These are phyloP conservation scores for Pascua guehoae DNA, from an alignment of 1,284 basidiomycete genomes.

Conservation along the genomic window DNA sequence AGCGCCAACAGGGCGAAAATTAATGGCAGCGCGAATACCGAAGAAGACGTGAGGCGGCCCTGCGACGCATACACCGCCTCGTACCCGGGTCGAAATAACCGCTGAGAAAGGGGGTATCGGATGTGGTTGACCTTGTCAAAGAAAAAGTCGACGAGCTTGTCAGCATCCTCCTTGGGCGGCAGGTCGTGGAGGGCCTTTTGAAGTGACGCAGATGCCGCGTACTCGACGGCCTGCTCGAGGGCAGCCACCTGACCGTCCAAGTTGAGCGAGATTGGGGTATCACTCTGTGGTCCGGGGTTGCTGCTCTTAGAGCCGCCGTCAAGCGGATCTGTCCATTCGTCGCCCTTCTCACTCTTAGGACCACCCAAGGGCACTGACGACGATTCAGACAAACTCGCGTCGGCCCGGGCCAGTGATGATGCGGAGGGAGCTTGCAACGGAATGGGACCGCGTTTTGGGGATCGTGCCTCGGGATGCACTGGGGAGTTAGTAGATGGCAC, in stretches of 20 bases:
- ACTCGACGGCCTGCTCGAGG: not conserved
- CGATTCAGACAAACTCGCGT: no score
- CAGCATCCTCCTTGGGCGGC: constrained; percentile 64
- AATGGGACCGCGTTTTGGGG: constrained; percentile 6
- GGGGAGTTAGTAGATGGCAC: not conserved
- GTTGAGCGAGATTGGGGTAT: no score
- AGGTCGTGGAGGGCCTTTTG: constrained; percentile 74
- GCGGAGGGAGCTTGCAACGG: no score
- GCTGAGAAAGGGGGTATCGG: constrained; percentile 81
- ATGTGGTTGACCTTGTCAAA: constrained; percentile 73
- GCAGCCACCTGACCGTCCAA: no score
- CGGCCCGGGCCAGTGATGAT: no score
- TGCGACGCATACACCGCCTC: constrained; percentile 61
- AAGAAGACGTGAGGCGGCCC: constrained; percentile 10
- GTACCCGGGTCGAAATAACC: constrained; percentile 71
- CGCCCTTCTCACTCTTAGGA: no score
- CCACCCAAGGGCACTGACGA: no score
- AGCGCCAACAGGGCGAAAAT: constrained; percentile 87
- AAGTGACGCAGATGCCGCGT: constrained; percentile 8
- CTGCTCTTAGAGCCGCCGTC: no score
- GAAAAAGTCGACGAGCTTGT: constrained; percentile 54
- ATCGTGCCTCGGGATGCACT: constrained; percentile 34
- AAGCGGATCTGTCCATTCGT: no score
- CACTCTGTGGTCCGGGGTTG: no score
- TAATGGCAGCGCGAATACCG: constrained; percentile 60